These are phyloP conservation scores for Colletotrichum cuscutae DNA, from an alignment of 2,329 filamentous ascomycete species.

Conservation along the genomic window DNA sequence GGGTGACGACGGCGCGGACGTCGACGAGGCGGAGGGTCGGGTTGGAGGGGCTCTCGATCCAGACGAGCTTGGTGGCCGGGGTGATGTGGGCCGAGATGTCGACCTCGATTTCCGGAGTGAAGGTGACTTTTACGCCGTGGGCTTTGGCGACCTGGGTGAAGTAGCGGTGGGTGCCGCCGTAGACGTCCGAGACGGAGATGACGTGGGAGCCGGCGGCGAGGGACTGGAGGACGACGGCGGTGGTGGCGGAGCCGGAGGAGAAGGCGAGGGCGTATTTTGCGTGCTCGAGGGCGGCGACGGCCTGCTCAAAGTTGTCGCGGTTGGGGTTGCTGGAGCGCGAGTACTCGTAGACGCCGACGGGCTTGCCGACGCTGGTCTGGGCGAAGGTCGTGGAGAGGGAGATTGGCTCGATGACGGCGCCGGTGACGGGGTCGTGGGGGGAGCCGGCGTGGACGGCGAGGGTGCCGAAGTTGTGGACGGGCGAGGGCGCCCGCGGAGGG, in stretches of 20 bases:
- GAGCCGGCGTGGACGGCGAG: conserved; percentile 94
- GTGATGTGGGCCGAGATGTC: conserved; percentile 88
- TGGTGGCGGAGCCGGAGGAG: conserved; percentile 92
- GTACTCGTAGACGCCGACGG: conserved; percentile 92
- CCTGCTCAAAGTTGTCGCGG: conserved; percentile 91
- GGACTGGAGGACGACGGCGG: conserved; percentile 91
- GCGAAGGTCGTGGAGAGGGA: conserved; percentile 96
- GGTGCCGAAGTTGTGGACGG: conserved; percentile 87
- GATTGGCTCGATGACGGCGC: conserved; percentile 95
- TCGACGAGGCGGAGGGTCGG: conserved; percentile 94
- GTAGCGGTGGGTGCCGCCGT: conserved; percentile 97
- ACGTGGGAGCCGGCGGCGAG: conserved; percentile 92
- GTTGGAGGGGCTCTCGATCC: conserved; percentile 97
- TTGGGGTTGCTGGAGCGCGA: conserved; percentile 95
- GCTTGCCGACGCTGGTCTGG: conserved; percentile 88
- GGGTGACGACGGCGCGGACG: conserved; percentile 83
- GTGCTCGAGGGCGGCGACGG: conserved; percentile 91
- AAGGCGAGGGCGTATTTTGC: conserved; percentile 94
- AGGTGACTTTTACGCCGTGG: conserved; percentile 94
- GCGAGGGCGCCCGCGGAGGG: conserved; percentile 59
- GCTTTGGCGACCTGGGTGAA: conserved; percentile 98
- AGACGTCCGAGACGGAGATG: conserved; percentile 96
- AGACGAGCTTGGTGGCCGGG: conserved; percentile 90
- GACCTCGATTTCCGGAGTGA: conserved; percentile 90
- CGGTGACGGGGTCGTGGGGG: conserved; percentile 89